Percentiles rank a stretch among this genome's conserved stretches.
These are phyloP conservation scores for Exophiala viscosa DNA, from an alignment of 2,329 filamentous ascomycete species.

Conservation along the genomic window DNA sequence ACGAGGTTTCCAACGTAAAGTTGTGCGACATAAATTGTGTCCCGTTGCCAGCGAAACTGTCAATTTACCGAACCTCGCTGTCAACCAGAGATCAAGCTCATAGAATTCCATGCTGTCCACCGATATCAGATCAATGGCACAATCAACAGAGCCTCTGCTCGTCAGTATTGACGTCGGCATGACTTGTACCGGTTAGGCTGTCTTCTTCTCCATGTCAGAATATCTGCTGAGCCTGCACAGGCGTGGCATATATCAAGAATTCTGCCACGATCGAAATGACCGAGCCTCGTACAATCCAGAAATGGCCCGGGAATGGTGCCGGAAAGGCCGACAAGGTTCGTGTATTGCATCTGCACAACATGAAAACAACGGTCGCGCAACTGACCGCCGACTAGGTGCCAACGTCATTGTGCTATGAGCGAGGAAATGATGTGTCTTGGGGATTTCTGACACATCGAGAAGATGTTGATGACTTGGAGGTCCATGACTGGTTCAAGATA, in stretches of 20 bases:
- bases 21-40: not conserved
- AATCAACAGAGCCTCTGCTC: constrained; percentile 1
- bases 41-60: too few relatives aligned
- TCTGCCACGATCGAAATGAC: constrained; percentile 34
- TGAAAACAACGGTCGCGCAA: too few relatives aligned
- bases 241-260: constrained; percentile 32
- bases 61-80: too few relatives aligned
- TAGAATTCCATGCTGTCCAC: not conserved
- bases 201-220: not conserved
- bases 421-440: not conserved
- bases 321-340: constrained; percentile 36
- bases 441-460: constrained; percentile 1
- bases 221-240: constrained; percentile 25
- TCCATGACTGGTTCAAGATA: constrained; percentile 18
- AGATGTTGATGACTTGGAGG: constrained; percentile 3
- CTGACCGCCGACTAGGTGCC: constrained; percentile 19
- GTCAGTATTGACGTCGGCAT: constrained; percentile 32
- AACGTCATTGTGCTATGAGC: constrained; percentile 1
- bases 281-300: constrained; percentile 34
- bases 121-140: not conserved
- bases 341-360: constrained; percentile 23
- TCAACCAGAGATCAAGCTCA: too few relatives aligned
- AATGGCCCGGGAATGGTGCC: constrained; percentile 33
- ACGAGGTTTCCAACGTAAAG: too few relatives aligned
- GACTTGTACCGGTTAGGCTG: constrained; percentile 25